Evolutionary conservation across 371 early-diverging fungal genomes (phyloP), one percentile per base, ranked within the genome.

Genomic region (Mortierella sp.): DNA sequence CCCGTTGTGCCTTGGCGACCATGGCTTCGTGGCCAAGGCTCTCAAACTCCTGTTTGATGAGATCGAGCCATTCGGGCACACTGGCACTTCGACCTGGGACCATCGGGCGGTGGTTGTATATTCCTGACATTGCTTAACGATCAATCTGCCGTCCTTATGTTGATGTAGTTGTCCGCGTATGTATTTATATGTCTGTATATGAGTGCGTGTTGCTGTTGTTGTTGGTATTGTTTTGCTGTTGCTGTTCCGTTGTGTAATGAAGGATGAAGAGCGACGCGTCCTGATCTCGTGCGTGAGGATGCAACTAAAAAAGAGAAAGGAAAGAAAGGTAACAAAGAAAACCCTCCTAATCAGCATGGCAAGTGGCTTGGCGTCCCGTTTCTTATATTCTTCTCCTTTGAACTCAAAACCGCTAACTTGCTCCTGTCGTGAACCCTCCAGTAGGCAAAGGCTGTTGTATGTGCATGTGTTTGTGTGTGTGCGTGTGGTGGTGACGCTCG

Each of bases 61-160:
- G 91, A 69, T 97, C 98, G 68, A 97, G 86, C 63, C 96, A 89
- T 76, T 97, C 97, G 44, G 90, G 86, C 70, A 97, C 87, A 50
- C 89, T 88, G 3, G 87, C 83, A 76, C 87, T 86, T 14, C 82
- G 79, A 55, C 81, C 79, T 67, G 95, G 93, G 45, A 94, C 91
- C 95, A 95, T 94, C 52, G 92, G 92, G 55, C 95, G 90, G 87
- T 95, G 95, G 80, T 93, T 95, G 86, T 95, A 95, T 61, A 95
- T 88, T 79, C 89, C 90, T 24, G 91, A 89, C 92, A 92, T 92
- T 68, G 45, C 29, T 34, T 53, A 61, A 40, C 63, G 64, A 48
- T 52, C 24, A 34, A 37, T 19, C 44, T 70, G 26, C 64, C 52
- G 71, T 45, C 58, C 34, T 70, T 29, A 31, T 58, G 44, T 50